Base-by-base conservation (phyloP, 768 basidiomycete species). In the Boletus fagicola region DNA sequence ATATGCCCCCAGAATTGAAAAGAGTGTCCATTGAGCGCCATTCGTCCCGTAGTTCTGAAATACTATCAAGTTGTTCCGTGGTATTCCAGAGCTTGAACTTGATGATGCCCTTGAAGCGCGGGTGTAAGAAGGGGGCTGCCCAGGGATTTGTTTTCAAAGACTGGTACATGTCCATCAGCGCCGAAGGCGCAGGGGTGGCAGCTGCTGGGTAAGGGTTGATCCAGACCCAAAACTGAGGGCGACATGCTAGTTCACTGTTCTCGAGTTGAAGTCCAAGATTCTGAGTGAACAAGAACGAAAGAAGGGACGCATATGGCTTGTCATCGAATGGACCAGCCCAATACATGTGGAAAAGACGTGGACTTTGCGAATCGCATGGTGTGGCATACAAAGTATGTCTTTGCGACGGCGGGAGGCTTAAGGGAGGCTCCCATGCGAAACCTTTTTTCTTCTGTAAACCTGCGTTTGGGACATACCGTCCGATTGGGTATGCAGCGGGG, bases 301-400 rank as follows among this genome's bases (percentile, higher is more conserved):
- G 78, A 24, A 96, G 77, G 0, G 94, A 93, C 68, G 92, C 82
- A 80, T 97, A 97, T 0, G 95, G 94, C 74, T 96, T 97, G 77
- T 98, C 94, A 20, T 93, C 94, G 76, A 98, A 96, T 1, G 93
- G 87, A 0, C 94, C 94, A 1, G 93, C 92, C 94, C 94, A 97
- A 78, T 95, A 97, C 87, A 96, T 87, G 74, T 97, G 94, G 79
- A 91, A 96, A 5, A 95, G 70, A 22, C 90, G 82, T 2, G 91
- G 92, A 68, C 90, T 87, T 53, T 90, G 85, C 0, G 77, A 68
- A 51, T 91, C 87, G 75, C 95, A 97, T 1, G 84, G 78, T 3
- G 40, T 63, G 61, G 68, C 77, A 64, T 70, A 75, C 68, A 65
- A 71, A 60, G 81, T 77, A 44, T 77, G 76, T 44, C 78, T 73